Percentiles rank a stretch among this genome's conserved stretches.
Conservation (phyloP, 2,329 filamentous ascomycete genomes). For the Xylaria digitata region DNA sequence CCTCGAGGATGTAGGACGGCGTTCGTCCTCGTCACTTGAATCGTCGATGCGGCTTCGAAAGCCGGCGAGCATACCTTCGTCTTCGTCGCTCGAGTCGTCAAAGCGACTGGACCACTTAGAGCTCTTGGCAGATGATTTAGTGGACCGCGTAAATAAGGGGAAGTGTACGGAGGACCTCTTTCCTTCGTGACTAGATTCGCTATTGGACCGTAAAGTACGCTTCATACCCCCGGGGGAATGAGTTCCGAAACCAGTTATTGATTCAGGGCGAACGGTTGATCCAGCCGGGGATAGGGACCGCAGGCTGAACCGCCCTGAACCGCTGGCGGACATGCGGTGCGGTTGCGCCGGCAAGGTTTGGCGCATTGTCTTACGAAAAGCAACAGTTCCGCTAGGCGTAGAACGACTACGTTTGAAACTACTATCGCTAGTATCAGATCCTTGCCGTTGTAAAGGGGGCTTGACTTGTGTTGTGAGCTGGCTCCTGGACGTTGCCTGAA, state of each 20-base stretch:
- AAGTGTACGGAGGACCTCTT: slow-evolving; percentile 54
- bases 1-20: slow-evolving; percentile 51
- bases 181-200: slow-evolving; percentile 53
- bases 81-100: slow-evolving; percentile 72
- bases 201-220: slow-evolving; percentile 58
- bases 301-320: slow-evolving; percentile 74
- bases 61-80: slow-evolving; percentile 52
- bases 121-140: slow-evolving; percentile 46
- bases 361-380: slow-evolving; percentile 81
- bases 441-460: slow-evolving; percentile 61
- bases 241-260: slow-evolving; percentile 55
- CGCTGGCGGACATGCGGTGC: slow-evolving; percentile 53
- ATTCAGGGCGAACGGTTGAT: slow-evolving; percentile 61
- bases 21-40: slow-evolving; percentile 74
- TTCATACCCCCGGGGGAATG: slow-evolving; percentile 55
- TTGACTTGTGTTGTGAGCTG: slow-evolving; percentile 30
- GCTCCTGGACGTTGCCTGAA: slow-evolving; percentile 26
- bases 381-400: slow-evolving; percentile 60
- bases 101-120: slow-evolving; percentile 61
- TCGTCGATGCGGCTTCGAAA: slow-evolving; percentile 74
- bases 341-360: slow-evolving; percentile 53
- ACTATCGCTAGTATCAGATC: slow-evolving; percentile 78
- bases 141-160: slow-evolving; percentile 58
- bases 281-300: slow-evolving; percentile 76
- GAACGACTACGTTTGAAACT: slow-evolving; percentile 79